Conservation (phyloP, 2,329 filamentous ascomycete species). For the Talaromyces islandicus region DNA sequence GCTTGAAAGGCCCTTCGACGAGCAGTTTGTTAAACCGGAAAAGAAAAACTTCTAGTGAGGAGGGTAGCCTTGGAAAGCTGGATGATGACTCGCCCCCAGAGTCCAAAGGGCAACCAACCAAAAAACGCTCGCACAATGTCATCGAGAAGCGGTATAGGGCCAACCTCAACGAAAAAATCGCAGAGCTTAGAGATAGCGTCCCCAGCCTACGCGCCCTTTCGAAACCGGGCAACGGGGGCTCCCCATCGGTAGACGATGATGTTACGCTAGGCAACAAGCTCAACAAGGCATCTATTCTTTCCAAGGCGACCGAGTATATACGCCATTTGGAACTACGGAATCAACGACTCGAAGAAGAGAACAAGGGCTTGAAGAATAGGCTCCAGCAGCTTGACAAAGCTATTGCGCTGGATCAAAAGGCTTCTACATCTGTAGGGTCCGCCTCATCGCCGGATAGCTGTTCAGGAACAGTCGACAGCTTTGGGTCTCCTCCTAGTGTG, state of each 20-base stretch:
- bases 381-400: slow-evolving; percentile 72
- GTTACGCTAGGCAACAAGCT: slow-evolving; percentile 85
- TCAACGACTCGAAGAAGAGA: slow-evolving; percentile 73
- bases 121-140: slow-evolving; percentile 97
- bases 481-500: slow-evolving; percentile 33
- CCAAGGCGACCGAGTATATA: slow-evolving; percentile 96
- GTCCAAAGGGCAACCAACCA: slow-evolving; percentile 55
- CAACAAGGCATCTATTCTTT: slow-evolving; percentile 95
- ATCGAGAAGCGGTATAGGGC: slow-evolving; percentile 96
- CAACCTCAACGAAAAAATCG: slow-evolving; percentile 96
- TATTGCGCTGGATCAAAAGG: slow-evolving; percentile 35
- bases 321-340: slow-evolving; percentile 88
- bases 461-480: slow-evolving; percentile 29
- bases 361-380: slow-evolving; percentile 68
- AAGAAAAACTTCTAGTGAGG: slow-evolving; percentile 59
- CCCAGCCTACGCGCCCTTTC: slow-evolving; percentile 82
- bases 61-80: slow-evolving; percentile 30
- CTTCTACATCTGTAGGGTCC: slow-evolving; percentile 28
- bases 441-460: slow-evolving; percentile 37
- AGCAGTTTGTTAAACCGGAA: slow-evolving; percentile 47
- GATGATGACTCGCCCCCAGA: slow-evolving; percentile 41
- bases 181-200: slow-evolving; percentile 83
- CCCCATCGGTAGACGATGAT: slow-evolving; percentile 64
- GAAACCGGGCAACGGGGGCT: slow-evolving; percentile 43
- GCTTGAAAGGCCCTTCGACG: slow-evolving; percentile 11